Conservation (phyloP, 805 yeast species). For the Tetrapisispora taiwanensis region DNA sequence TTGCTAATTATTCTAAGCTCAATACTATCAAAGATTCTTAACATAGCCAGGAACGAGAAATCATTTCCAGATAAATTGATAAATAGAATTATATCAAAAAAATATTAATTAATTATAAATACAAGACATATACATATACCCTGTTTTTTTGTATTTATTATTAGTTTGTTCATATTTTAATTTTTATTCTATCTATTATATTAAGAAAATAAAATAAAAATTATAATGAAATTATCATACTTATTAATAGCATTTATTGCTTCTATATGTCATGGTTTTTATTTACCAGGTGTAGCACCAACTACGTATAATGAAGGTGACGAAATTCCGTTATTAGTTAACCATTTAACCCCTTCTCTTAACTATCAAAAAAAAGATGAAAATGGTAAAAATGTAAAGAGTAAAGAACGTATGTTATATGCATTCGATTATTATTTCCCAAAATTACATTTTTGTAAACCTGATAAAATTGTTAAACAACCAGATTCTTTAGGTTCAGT, state of each 20-base stretch:
- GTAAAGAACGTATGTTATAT: constrained; percentile 46
- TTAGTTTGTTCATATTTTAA: too few species aligned
- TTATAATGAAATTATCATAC: background rate
- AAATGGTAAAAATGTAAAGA: constrained; percentile 30
- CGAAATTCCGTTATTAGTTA: constrained; percentile 66
- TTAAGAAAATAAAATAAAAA: background rate
- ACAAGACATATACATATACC: too few species aligned
- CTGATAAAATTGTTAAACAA: constrained; percentile 47
- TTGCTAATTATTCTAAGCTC: too few species aligned
- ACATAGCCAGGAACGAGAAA: too few species aligned
- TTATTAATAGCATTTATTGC: background rate
- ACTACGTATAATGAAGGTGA: constrained; percentile 73
- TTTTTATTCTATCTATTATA: background rate
- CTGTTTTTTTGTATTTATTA: too few species aligned
- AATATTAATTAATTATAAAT: too few species aligned
- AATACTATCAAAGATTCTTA: too few species aligned
- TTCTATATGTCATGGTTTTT: constrained; percentile 45
- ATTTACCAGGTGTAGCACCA: constrained; percentile 94
- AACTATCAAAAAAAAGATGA: constrained; percentile 33
- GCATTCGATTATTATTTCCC: constrained; percentile 79
- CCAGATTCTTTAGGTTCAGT: constrained; percentile 88
- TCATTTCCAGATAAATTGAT: too few species aligned
- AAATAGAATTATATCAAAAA: too few species aligned
- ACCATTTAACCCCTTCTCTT: constrained; percentile 78
- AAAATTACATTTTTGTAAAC: constrained; percentile 75